Evolutionary conservation across 2,329 filamentous ascomycete species (phyloP), one percentile per base, ranked within the genome.

Genomic region (Colletotrichum spaethianum): DNA sequence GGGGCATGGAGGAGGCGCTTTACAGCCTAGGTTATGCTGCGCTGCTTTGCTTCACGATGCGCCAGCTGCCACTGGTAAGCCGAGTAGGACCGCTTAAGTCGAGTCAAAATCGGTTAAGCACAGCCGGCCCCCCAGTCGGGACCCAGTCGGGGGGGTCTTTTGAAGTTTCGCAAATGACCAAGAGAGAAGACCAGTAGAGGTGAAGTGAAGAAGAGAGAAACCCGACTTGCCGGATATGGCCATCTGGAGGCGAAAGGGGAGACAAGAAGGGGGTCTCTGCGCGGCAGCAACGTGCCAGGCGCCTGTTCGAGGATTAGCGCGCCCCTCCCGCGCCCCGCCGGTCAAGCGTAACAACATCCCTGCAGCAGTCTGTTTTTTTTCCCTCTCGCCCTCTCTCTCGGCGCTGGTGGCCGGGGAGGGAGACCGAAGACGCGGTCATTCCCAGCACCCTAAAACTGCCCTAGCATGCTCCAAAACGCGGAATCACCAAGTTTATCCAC

Each of bases 401-500:
- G 18, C 20, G 23, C 42, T n/a, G 16, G 23, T 16, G 63, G 23
- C 23, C 48, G 57, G 33, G 44, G 18, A 4, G 36, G 31, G 20
- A 48, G 23, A 31, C n/a, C 4, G 26, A 31, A 28, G 60, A 31
- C 18, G 36, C 33, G 7, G 16, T 40, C 23, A 11, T 33, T 52
- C 60, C 64, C 69, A 71, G 64, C 50, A 53, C 57, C 40, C 57
- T 46, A 63, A 71, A 63, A 68, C 64, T 16, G n/a, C 57, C 56
- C 57, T 31, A 44, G 57, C 44, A 63, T 42, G 44, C 52, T 55
- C 23, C 48, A 52, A 69, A 72, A 72, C 69, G 42, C 46, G 23
- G 33, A 44, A 62, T 59, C 42, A 26, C 28, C 40, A 56, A 50
- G 12, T 26, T 20, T n/a, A 56, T 33, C 67, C 63, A 55, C 62